Evolutionary conservation across 495 filamentous ascomycete species (phyloP).

Genomic region (Aspergillus nanangensis): DNA sequence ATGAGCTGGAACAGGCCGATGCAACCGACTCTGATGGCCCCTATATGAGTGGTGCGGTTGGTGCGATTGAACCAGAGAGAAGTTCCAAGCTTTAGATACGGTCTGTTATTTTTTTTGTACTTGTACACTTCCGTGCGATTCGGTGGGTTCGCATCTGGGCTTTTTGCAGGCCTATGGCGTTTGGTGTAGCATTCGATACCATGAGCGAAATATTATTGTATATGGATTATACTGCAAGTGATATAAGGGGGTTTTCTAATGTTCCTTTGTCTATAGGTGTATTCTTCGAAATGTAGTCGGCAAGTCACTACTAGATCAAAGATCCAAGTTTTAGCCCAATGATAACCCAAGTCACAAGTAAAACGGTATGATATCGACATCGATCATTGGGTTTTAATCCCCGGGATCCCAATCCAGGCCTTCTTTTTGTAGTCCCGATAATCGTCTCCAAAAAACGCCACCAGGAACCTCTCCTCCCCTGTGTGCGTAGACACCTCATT

Average conservation of each 20-base stretch:
- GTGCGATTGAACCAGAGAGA: slow-evolving; percentile 34
- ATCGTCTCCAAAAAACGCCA: slow-evolving; percentile 79
- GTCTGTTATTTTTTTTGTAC: not conserved
- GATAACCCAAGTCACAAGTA: too few species aligned
- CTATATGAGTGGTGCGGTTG: slow-evolving; percentile 60
- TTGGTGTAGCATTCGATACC: slow-evolving; percentile 12
- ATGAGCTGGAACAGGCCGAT: slow-evolving; percentile 19
- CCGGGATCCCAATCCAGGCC: slow-evolving; percentile 74
- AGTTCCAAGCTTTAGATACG: slow-evolving; percentile 27
- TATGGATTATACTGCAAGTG: too few species aligned
- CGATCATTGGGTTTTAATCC: too few species aligned
- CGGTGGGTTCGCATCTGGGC: not conserved
- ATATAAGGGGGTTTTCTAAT: too few species aligned
- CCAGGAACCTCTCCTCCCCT: slow-evolving; percentile 74
- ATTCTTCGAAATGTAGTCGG: too few species aligned
- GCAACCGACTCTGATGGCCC: slow-evolving; percentile 24
- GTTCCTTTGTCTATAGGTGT: too few species aligned
- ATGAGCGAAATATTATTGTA: slow-evolving; percentile 1
- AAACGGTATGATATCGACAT: too few species aligned
- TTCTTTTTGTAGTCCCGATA: slow-evolving; percentile 68
- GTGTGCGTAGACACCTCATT: not conserved
- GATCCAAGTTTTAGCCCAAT: too few species aligned
- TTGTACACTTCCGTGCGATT: not conserved
- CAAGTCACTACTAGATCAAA: too few species aligned
- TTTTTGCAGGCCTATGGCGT: slow-evolving; percentile 4